phyloP scores from a whole-genome alignment of 371 early-diverging fungal genomes.

The Zancudomyces culisetae region DNA sequence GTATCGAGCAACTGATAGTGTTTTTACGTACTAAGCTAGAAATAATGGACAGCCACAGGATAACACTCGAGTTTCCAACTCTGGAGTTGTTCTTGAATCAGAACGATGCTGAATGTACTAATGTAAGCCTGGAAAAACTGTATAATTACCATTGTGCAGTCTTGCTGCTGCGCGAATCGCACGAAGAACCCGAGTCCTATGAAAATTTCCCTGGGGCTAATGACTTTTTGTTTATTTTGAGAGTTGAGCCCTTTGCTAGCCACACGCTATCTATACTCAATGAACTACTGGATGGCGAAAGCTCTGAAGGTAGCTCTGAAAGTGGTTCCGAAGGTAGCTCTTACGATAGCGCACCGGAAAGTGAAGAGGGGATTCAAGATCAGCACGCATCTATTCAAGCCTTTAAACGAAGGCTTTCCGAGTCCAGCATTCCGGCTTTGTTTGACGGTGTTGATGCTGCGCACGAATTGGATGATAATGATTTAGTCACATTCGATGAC shows the following conservation, averaged over 20 bases:
- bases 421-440: neutral
- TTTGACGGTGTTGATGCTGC: too few species aligned
- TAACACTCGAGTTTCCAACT: neutral
- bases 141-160: neutral
- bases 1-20: constrained; percentile 1
- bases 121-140: neutral
- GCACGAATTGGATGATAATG: constrained; percentile 2
- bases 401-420: neutral
- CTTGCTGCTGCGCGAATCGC: neutral
- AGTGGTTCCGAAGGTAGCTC: neutral
- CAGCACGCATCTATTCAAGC: neutral
- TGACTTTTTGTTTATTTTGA: neutral
- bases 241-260: neutral
- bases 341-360: neutral
- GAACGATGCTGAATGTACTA: neutral
- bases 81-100: neutral
- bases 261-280: neutral
- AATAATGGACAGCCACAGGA: neutral
- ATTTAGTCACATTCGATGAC: constrained; percentile 1
- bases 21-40: neutral
- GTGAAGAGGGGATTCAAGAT: neutral
- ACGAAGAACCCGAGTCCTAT: neutral
- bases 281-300: neutral
- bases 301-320: neutral
- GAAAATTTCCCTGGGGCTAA: neutral